Conservation (phyloP, 495 filamentous ascomycete genomes). For the Xanthoparmelia taractica region DNA sequence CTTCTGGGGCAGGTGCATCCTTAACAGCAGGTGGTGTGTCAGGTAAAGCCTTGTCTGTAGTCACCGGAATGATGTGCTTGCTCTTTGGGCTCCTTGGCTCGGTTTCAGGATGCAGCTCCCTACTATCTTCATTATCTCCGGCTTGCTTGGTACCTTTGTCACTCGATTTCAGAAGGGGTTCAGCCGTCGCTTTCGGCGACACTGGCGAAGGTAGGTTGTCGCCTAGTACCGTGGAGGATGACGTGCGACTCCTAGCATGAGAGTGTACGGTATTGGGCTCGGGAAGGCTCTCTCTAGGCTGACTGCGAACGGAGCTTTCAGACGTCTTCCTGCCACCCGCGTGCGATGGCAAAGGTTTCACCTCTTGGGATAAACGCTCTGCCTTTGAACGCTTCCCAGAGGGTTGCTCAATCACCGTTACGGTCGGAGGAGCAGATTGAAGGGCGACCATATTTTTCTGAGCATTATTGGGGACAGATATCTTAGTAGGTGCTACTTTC, state of each 20-base stretch:
- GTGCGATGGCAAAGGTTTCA: neutral
- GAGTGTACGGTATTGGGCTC: constrained; percentile 2
- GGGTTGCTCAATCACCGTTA: neutral
- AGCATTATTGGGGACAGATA: constrained; percentile 9
- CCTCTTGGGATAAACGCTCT: constrained; percentile 6
- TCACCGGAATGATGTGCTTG: neutral
- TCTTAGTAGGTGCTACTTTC: constrained; percentile 15
- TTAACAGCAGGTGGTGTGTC: neutral
- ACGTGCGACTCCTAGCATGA: constrained; percentile 21
- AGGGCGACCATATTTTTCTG: neutral
- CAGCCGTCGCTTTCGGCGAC: constrained; percentile 13
- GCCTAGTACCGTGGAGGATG: constrained; percentile 20
- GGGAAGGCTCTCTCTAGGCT: constrained; percentile 1
- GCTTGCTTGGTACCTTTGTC: neutral
- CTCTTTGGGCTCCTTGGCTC: neutral
- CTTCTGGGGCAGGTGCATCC: neutral
- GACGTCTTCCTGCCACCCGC: constrained; percentile 6
- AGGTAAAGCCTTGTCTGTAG: neutral
- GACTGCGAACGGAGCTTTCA: constrained; percentile 6
- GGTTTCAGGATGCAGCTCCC: neutral
- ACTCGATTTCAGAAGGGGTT: constrained; percentile 6
- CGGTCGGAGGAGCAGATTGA: constrained; percentile 8
- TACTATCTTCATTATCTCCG: neutral
- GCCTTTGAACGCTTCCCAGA: constrained; percentile 9
- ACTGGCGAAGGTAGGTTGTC: constrained; percentile 5